Percentiles rank a stretch among this genome's conserved stretches.
Conservation (phyloP, 139 green algal genomes). For the Trebouxia sp. region DNA sequence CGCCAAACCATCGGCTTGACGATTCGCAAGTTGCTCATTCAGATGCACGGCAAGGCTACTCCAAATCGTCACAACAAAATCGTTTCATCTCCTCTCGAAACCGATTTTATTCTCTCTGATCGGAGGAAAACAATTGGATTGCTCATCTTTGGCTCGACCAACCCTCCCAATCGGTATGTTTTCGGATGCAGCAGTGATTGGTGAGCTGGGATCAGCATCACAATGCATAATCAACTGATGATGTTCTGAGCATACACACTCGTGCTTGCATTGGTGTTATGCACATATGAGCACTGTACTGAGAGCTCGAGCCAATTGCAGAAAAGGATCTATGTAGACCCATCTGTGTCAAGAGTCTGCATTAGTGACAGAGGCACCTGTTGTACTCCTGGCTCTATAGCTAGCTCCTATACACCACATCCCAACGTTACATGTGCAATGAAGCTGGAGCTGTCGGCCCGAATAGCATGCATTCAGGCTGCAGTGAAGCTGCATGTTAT, state of each 20-base stretch:
- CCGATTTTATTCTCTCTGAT: constrained; percentile 7
- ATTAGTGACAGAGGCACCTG: constrained; percentile 9
- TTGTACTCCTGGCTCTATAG: constrained; percentile 1
- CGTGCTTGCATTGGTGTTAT: constrained; percentile 12
- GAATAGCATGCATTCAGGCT: constrained; percentile 4
- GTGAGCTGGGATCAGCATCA: constrained; percentile 10
- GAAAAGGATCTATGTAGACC: constrained; percentile 20
- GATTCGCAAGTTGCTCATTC: too few species aligned
- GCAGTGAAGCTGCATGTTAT: constrained; percentile 8
- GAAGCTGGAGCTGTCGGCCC: background rate
- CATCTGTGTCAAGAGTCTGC: constrained; percentile 17
- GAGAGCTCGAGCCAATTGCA: constrained; percentile 17
- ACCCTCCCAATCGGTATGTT: constrained; percentile 8
- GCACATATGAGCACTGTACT: constrained; percentile 12
- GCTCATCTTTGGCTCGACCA: constrained; percentile 3
- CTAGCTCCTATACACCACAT: background rate
- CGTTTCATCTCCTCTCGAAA: background rate
- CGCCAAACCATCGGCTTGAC: too few species aligned
- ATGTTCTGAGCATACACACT: constrained; percentile 1
- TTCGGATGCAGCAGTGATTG: background rate
- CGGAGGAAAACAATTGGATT: constrained; percentile 7
- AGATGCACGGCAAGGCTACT: too few species aligned
- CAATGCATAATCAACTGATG: background rate
- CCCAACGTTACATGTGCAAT: background rate
- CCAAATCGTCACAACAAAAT: too few species aligned